Base-by-base conservation (phyloP, 176 grass and related monocot species). In the Microstegium vimineum region DNA sequence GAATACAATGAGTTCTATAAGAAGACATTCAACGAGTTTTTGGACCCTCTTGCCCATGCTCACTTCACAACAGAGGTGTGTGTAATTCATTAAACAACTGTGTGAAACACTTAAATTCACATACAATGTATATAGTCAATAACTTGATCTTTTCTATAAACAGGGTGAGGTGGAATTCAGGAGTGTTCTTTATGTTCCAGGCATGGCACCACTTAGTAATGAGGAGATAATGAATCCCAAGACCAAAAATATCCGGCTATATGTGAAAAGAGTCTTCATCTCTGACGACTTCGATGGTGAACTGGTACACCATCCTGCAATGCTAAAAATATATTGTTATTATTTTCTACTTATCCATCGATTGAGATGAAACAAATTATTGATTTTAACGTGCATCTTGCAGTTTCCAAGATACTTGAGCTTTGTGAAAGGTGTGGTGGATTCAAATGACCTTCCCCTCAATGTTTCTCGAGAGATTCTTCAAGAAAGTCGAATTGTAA, bases 401-500 rank as follows among this genome's bases (percentile, higher is more conserved):
- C 85, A 96, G 94, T 96, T 96, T 73, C 94, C 94, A 35, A 65
- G 90, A 65, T 95, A 95, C 66, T 75, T 95, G 80, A 90, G 93
- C 79, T 95, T 95, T 90, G 90, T 95, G 30, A 95, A 95, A 83
- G 93, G 93, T 75, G 85, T 95, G 1, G 93, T 95, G 4, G 93
- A 95, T 77, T 95, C 93, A 37, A 90, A 95, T 86, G 93, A 90
- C 40, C 90, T 95, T 38, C 88, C 93, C 69, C 93, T 95, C 59
- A 95, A 92, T 82, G 93, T 95, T 32, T 95, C 90, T 69, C 93
- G 90, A 25, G 93, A 95, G 70, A 95, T 95, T 73, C 90, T 95
- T 80, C 93, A 95, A 86, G 93, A 92, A 86, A 95, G 93, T 81
- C 70, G 88, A 92, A 93, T 96, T 85, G 94, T 96, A 89, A 92